phyloP scores from a whole-genome alignment of 2,329 filamentous ascomycete genomes.

The Pezicula carpinea region DNA sequence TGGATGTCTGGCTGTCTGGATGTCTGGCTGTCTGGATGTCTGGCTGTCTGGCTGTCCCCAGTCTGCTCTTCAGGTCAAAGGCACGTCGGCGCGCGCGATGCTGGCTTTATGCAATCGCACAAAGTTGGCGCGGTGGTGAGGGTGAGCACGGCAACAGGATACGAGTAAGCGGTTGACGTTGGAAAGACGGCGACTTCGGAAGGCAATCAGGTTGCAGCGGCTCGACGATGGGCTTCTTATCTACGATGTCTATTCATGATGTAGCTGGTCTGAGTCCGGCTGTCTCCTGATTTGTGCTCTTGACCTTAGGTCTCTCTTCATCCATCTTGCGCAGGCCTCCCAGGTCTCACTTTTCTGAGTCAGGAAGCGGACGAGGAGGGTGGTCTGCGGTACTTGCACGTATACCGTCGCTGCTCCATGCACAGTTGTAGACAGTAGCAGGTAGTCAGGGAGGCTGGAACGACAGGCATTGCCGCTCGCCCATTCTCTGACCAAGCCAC shows the following conservation, averaged over 20 bases:
- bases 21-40: too few relatives aligned
- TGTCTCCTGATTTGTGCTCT: slow-evolving; percentile 20
- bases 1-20: too few relatives aligned
- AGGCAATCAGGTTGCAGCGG: slow-evolving; percentile 1
- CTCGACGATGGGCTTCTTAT: slow-evolving; percentile 1
- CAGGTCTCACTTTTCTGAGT: slow-evolving; percentile 18
- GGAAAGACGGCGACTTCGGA: not conserved
- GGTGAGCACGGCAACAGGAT: not conserved
- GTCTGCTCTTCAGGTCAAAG: too few relatives aligned
- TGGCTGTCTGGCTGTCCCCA: too few relatives aligned
- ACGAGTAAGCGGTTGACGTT: not conserved
- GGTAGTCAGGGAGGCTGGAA: too few relatives aligned
- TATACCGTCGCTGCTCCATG: too few relatives aligned
- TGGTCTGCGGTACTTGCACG: not conserved
- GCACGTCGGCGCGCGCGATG: too few relatives aligned
- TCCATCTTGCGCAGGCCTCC: slow-evolving; percentile 10
- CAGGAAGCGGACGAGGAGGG: slow-evolving; percentile 2
- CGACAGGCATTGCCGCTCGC: too few relatives aligned
- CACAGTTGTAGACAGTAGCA: too few relatives aligned
- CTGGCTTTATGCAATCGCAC: too few relatives aligned
- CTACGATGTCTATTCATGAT: slow-evolving; percentile 11
- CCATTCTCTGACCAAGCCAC: too few relatives aligned
- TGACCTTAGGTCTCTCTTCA: slow-evolving; percentile 15
- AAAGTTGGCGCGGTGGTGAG: too few relatives aligned
- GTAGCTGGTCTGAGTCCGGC: slow-evolving; percentile 12